Base-by-base conservation (phyloP, 2,329 filamentous ascomycete genomes). In the Pezicula radicicola region DNA sequence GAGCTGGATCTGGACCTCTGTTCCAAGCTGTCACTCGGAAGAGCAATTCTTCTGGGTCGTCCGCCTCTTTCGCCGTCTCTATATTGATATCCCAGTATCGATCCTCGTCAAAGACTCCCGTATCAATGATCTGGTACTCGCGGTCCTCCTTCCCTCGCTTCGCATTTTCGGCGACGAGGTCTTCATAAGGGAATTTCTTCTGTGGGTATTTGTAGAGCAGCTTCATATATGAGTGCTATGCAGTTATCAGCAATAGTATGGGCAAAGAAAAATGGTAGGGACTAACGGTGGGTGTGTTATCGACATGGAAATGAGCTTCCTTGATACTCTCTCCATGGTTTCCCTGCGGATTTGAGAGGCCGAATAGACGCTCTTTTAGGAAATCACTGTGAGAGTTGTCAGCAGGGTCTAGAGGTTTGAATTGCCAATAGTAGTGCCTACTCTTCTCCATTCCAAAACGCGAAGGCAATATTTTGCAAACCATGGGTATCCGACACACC, bases 381-480 rank as follows among this genome's bases (percentile, higher is more conserved):
- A 93, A 96, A 51, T 91, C 88, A 70, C 91, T 96, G 61, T 18
- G 25, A 18, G 4, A 46, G 44, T 48, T 67, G 82, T 68, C 51
- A 65, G 59, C 51, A 18, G 30, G 12, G 30, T 39, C 5, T 30
- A 28, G 49, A 19, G 47, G 45, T 33, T 47, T 35, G 16, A 7
- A n/a, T 35, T n/a, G 10, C 40, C 3, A 27, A 19, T 25, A 30
- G 27, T n/a, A 64, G 27, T 30, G 71, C 81, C 62, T 68, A 96
- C 91, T 97, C 93, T 75, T 97, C 84, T 70, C 91, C 92, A 68
- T 97, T 97, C 93, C 93, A 97, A 70, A 97, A 97, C 48, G 91
- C 85, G 76, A 97, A 97, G 3, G 89, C 90, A 70, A 97, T 88
- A 70, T 97, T 96, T 72, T 96, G 89, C 50, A 88, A 75, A 55